Conservation (phyloP, 2,329 filamentous ascomycete species). For the Cladorrhinum sp. region DNA sequence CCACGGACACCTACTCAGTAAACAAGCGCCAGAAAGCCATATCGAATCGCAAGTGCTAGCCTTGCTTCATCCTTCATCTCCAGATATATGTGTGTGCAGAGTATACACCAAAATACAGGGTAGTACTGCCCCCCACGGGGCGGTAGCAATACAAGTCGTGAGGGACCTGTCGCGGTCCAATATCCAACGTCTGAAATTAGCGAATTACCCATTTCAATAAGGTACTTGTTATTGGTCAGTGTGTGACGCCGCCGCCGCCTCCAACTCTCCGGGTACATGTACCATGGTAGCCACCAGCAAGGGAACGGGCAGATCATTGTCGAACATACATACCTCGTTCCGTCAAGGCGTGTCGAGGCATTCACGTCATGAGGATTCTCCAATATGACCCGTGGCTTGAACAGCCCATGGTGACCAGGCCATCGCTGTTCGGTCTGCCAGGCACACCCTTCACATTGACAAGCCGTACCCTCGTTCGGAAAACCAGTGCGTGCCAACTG, state of each 20-base stretch:
- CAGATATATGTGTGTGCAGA: not conserved
- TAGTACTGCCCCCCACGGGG: not conserved
- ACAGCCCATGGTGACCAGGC: not conserved
- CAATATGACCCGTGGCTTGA: not conserved
- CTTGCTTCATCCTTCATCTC: not conserved
- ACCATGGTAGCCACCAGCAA: not conserved
- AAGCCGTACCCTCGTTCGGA: not conserved
- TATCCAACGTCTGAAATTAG: not conserved
- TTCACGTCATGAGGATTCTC: not conserved
- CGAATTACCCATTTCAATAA: constrained; percentile 1
- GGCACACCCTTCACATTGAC: not conserved
- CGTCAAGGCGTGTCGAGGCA: not conserved
- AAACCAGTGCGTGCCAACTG: not conserved
- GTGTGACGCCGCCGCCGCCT: not conserved
- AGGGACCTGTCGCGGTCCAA: not conserved
- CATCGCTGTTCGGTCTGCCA: not conserved
- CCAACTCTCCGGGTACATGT: not conserved
- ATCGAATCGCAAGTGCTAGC: not conserved
- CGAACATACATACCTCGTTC: too few relatives aligned
- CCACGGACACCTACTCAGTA: not conserved
- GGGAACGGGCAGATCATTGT: not conserved
- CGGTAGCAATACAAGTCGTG: not conserved
- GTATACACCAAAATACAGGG: not conserved
- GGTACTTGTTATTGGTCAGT: constrained; percentile 3
- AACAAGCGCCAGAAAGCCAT: not conserved